Evolutionary conservation across 2,329 filamentous ascomycete species (phyloP).

Genomic region (Colletotrichum lentis): DNA sequence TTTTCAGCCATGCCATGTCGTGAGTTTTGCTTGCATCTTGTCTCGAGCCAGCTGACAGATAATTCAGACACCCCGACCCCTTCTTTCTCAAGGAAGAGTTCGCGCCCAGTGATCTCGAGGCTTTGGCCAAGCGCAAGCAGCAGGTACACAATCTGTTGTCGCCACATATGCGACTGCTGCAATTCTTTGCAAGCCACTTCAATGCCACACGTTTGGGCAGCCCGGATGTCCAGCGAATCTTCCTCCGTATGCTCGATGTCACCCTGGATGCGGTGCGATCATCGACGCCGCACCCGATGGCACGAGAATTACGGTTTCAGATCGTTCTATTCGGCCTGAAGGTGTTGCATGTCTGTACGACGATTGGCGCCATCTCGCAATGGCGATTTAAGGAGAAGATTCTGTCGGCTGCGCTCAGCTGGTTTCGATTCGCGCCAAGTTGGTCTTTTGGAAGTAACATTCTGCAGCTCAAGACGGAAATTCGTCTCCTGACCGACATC

Average conservation of each 20-base stretch:
- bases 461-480: slow-evolving; percentile 91
- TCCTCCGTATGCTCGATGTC: slow-evolving; percentile 79
- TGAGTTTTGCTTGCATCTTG: slow-evolving; percentile 49
- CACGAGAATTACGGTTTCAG: slow-evolving; percentile 90
- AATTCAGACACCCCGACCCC: slow-evolving; percentile 74
- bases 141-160: slow-evolving; percentile 82
- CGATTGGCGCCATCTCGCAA: slow-evolving; percentile 68
- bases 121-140: slow-evolving; percentile 78
- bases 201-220: slow-evolving; percentile 90
- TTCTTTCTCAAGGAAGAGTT: slow-evolving; percentile 94
- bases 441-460: slow-evolving; percentile 98
- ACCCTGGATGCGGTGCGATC: slow-evolving; percentile 79
- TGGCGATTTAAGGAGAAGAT: slow-evolving; percentile 91
- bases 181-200: slow-evolving; percentile 94
- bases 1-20: slow-evolving; percentile 78
- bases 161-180: slow-evolving; percentile 84
- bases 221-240: slow-evolving; percentile 80
- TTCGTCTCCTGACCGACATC: slow-evolving; percentile 81
- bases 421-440: slow-evolving; percentile 83
- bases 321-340: slow-evolving; percentile 83
- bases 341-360: slow-evolving; percentile 77
- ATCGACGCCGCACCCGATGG: slow-evolving; percentile 81
- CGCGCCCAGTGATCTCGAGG: slow-evolving; percentile 83
- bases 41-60: slow-evolving; percentile 44
- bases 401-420: slow-evolving; percentile 83